phyloP scores from a whole-genome alignment of 306 rosid species.

The Glycine soja region DNA sequence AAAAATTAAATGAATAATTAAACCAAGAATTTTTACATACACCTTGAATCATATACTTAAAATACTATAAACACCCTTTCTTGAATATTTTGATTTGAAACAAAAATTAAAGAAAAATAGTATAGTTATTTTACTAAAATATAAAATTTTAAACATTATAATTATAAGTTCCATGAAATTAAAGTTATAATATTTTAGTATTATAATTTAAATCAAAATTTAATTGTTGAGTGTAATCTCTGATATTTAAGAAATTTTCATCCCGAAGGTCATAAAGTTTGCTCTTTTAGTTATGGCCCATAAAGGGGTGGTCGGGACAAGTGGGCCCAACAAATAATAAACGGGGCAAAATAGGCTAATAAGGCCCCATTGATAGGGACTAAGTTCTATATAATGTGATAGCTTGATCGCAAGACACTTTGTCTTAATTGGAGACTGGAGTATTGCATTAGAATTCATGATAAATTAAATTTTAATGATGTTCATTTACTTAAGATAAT shows the following conservation, averaged over 20 bases:
- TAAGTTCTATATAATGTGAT: not conserved
- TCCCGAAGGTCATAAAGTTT: not conserved
- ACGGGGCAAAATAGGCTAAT: not conserved
- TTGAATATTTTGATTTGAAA: not conserved
- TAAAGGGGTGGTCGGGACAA: constrained; percentile 25
- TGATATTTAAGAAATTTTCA: not conserved
- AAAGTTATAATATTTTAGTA: not conserved
- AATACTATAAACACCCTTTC: not conserved
- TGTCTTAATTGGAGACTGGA: not conserved
- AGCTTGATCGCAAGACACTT: not conserved
- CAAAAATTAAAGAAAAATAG: not conserved
- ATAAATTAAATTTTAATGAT: not conserved
- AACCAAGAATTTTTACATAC: too few species aligned
- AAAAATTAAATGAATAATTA: too few species aligned
- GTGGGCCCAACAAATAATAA: constrained; percentile 27
- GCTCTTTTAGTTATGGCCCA: constrained; percentile 30
- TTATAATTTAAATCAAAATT: not conserved
- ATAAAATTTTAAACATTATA: not conserved
- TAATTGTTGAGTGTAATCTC: not conserved
- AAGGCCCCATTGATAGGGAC: not conserved
- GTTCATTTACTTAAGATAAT: not conserved
- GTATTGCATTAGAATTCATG: not conserved
- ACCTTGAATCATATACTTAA: too few species aligned
- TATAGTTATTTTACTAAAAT: not conserved
- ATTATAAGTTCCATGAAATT: not conserved